These are phyloP conservation scores for Ophiocordyceps camponoti-floridani DNA, from an alignment of 2,329 filamentous ascomycete genomes.

Conservation along the genomic window DNA sequence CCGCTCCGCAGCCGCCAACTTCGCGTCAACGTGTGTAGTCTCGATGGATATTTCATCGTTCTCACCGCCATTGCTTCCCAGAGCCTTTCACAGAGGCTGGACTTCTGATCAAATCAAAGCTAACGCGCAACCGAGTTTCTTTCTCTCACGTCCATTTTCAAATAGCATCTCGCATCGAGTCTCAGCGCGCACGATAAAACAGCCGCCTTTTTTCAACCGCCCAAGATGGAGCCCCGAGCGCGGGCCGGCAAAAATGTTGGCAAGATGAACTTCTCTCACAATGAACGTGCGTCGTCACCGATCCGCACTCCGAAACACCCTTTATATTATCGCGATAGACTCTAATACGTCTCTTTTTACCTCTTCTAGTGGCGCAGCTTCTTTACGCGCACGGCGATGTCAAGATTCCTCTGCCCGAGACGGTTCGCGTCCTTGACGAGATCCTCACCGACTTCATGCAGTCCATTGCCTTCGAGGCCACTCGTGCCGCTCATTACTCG, in stretches of 20 bases:
- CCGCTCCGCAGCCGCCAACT: no score
- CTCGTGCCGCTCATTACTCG: constrained; percentile 67
- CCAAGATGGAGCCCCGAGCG: constrained; percentile 56
- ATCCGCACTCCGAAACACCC: neutral
- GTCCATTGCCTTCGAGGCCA: constrained; percentile 79
- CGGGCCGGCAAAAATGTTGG: constrained; percentile 65
- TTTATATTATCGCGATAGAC: neutral
- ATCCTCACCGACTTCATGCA: constrained; percentile 95
- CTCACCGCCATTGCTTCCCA: no score
- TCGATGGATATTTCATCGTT: no score
- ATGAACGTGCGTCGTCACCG: constrained; percentile 39
- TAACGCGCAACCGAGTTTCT: no score
- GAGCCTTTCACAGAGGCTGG: no score
- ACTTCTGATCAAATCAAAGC: no score
- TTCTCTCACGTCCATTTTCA: no score
- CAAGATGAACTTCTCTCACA: constrained; percentile 61
- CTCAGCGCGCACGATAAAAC: no score
- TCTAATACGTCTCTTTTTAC: neutral
- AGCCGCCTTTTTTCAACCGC: neutral
- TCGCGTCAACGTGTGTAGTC: no score
- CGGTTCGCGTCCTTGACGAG: constrained; percentile 77
- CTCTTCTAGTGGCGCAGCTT: constrained; percentile 44
- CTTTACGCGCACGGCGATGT: constrained; percentile 71
- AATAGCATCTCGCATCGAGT: no score
- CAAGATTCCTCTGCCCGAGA: constrained; percentile 60